These are phyloP conservation scores for Byssothecium circinans DNA, from an alignment of 2,329 filamentous ascomycete genomes.

Conservation along the genomic window DNA sequence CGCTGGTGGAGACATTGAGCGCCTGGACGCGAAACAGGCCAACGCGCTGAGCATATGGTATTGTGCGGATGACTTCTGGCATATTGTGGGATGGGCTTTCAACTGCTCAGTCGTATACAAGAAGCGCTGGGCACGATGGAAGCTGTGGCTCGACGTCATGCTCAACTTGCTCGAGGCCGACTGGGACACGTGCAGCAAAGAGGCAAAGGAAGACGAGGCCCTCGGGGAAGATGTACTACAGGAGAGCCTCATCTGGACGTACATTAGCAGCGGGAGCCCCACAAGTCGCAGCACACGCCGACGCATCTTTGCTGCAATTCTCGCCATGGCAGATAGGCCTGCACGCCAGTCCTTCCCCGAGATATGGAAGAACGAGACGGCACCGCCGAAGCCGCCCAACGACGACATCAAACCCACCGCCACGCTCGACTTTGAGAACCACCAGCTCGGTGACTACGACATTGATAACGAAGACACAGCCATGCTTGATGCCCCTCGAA, in stretches of 20 bases:
- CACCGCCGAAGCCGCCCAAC: constrained; percentile 46
- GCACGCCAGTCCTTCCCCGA: constrained; percentile 61
- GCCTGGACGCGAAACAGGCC: constrained; percentile 53
- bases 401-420: constrained; percentile 61
- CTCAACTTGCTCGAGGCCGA: constrained; percentile 76
- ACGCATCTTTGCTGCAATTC: constrained; percentile 65
- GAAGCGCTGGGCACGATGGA: constrained; percentile 80
- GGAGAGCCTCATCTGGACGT: constrained; percentile 63
- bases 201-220: constrained; percentile 20
- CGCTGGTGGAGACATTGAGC: constrained; percentile 45
- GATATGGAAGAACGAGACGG: constrained; percentile 68
- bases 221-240: constrained; percentile 39
- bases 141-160: constrained; percentile 76
- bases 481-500: constrained; percentile 23
- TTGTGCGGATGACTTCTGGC: constrained; percentile 86
- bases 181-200: constrained; percentile 58
- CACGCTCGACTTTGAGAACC: constrained; percentile 57
- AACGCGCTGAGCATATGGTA: constrained; percentile 69
- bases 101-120: constrained; percentile 78
- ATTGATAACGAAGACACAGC: constrained; percentile 34
- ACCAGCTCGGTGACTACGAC: constrained; percentile 61
- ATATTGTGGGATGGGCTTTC: constrained; percentile 86
- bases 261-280: constrained; percentile 51
- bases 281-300: constrained; percentile 46
- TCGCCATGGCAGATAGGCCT: constrained; percentile 64